These are phyloP conservation scores for Annulohypoxylon stygium DNA, from an alignment of 495 filamentous ascomycete genomes.

Conservation along the genomic window DNA sequence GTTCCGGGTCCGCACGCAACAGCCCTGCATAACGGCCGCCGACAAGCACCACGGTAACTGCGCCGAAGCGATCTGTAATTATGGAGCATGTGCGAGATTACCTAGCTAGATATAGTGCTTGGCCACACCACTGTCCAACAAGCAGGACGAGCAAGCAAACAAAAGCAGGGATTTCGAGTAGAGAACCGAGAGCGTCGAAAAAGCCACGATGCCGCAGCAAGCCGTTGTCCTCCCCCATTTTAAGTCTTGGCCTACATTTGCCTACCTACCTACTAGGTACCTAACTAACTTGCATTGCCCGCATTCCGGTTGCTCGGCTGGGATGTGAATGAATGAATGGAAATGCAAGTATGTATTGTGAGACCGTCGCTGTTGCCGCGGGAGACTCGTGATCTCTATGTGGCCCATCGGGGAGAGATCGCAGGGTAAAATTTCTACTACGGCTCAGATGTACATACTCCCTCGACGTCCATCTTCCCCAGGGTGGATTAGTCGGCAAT, in stretches of 20 bases:
- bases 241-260: constrained; percentile 25
- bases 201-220: constrained; percentile 41
- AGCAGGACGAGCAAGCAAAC: constrained; percentile 8
- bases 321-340: not conserved
- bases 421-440: constrained; percentile 11
- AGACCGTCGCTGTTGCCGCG: constrained; percentile 14
- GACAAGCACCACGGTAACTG: constrained; percentile 27
- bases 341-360: constrained; percentile 7
- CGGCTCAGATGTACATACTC: not conserved
- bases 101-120: constrained; percentile 16
- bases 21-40: constrained; percentile 31
- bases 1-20: constrained; percentile 32
- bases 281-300: not conserved
- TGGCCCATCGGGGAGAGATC: constrained; percentile 17
- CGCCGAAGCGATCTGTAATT: constrained; percentile 17
- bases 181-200: constrained; percentile 14
- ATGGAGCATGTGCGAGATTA: constrained; percentile 15
- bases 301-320: constrained; percentile 12
- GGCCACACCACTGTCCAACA: constrained; percentile 3
- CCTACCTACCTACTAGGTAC: too few relatives aligned
- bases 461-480: constrained; percentile 7
- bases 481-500: constrained; percentile 20
- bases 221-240: constrained; percentile 33
- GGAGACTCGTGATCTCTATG: not conserved
- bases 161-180: constrained; percentile 29